Percentiles rank a stretch among this genome's conserved stretches.
Evolutionary conservation across 2,329 filamentous ascomycete genomes (phyloP).

Genomic region (Trichoderma pleuroti): DNA sequence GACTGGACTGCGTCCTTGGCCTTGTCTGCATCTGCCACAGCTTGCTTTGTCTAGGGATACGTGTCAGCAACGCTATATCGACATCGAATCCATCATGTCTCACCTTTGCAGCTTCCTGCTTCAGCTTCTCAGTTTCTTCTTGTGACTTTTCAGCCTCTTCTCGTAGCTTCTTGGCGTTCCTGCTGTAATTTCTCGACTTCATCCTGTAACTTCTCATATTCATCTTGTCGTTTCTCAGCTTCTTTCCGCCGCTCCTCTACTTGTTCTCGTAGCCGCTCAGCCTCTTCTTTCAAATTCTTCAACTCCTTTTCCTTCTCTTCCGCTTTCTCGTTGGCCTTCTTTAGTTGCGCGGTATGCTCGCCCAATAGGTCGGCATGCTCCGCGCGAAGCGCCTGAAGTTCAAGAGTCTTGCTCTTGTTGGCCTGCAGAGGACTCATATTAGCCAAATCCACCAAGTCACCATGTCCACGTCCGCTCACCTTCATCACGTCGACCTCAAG

Average conservation of each 20-base stretch:
- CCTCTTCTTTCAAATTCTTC: slow-evolving; percentile 22
- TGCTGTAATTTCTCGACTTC: slow-evolving; percentile 21
- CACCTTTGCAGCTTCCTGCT: slow-evolving; percentile 29
- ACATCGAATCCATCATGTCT: not conserved
- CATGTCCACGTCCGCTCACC: slow-evolving; percentile 33
- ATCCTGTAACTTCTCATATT: slow-evolving; percentile 24
- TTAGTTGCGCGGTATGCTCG: slow-evolving; percentile 34
- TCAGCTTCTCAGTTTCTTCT: slow-evolving; percentile 23
- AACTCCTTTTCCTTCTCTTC: slow-evolving; percentile 30
- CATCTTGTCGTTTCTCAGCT: slow-evolving; percentile 20
- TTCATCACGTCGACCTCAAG: slow-evolving; percentile 62
- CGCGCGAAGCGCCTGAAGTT: slow-evolving; percentile 53
- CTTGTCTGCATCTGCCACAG: slow-evolving; percentile 48
- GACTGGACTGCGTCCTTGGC: slow-evolving; percentile 62
- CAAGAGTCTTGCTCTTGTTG: slow-evolving; percentile 57
- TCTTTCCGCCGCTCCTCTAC: slow-evolving; percentile 25
- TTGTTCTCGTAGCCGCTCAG: slow-evolving; percentile 26
- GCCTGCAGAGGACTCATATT: slow-evolving; percentile 37
- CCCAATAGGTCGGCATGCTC: slow-evolving; percentile 34
- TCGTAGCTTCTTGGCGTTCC: slow-evolving; percentile 26
- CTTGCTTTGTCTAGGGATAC: slow-evolving; percentile 30
- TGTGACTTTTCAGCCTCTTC: slow-evolving; percentile 26
- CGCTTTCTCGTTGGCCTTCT: slow-evolving; percentile 26
- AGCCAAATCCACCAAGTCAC: not conserved
- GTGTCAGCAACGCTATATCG: not conserved